A percentile compares a stretch with the other conserved stretches of the same genome.
These are phyloP conservation scores for Paratinospora sagittata DNA, from an alignment of 164 flowering plant species.

Conservation along the genomic window DNA sequence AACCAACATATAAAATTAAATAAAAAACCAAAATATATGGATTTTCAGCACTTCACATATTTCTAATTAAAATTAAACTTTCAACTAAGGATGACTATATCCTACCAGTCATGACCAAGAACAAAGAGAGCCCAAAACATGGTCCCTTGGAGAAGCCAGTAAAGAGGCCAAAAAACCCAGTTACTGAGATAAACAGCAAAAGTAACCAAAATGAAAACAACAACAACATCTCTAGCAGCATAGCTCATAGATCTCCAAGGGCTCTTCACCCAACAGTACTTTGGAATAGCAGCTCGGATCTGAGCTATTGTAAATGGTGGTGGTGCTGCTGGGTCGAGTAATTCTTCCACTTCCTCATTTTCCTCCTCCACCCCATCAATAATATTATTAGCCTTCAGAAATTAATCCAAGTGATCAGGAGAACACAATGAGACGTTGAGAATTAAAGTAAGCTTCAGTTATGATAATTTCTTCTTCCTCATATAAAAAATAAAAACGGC, in stretches of 20 bases:
- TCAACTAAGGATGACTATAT: too few species aligned
- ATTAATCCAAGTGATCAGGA: too few species aligned
- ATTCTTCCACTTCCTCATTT: too few species aligned
- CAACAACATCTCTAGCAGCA: conserved; percentile 57
- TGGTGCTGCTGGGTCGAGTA: conserved; percentile 57
- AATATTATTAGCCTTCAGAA: too few species aligned
- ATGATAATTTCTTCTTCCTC: too few species aligned
- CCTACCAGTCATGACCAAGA: conserved; percentile 83
- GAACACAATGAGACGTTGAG: too few species aligned
- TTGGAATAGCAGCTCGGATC: too few species aligned
- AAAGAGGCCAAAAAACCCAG: conserved; percentile 64
- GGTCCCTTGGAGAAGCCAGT: too few species aligned
- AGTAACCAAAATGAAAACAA: conserved; percentile 40
- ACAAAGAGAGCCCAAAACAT: conserved; percentile 95
- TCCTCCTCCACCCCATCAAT: too few species aligned
- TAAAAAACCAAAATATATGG: not conserved
- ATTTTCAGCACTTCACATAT: not conserved
- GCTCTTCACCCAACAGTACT: too few species aligned
- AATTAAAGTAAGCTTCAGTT: too few species aligned
- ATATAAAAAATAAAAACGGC: too few species aligned
- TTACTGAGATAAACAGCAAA: conserved; percentile 42
- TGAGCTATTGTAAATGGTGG: conserved; percentile 82
- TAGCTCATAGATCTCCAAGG: conserved; percentile 70
- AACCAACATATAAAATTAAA: not conserved
- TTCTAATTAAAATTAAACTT: not conserved